These are phyloP conservation scores for Pterula multifida DNA, from an alignment of 1,284 basidiomycete genomes.

Conservation along the genomic window DNA sequence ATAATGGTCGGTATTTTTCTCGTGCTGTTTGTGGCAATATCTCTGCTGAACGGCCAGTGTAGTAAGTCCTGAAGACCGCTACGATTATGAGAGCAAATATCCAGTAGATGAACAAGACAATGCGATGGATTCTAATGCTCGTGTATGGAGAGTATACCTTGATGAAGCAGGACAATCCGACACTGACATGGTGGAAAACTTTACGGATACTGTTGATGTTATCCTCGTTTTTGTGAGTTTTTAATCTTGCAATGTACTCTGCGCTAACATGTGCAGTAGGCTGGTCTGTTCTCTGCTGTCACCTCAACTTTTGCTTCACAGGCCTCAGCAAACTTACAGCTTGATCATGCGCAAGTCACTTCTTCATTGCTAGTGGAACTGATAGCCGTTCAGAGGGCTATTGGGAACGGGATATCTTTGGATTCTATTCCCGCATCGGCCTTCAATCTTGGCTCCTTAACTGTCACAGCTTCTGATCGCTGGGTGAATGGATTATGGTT, in stretches of 20 bases:
- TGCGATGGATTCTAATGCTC: background rate
- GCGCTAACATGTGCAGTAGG: slow-evolving; percentile 6
- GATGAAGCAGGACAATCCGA: slow-evolving; percentile 4
- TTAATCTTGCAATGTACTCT: background rate
- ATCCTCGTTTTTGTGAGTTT: slow-evolving; percentile 13
- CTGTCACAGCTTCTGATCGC: slow-evolving; percentile 3
- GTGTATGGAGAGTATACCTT: background rate
- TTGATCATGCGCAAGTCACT: slow-evolving; percentile 5
- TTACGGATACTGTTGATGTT: slow-evolving; percentile 12
- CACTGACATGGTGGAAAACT: slow-evolving; percentile 10
- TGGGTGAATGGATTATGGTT: slow-evolving; percentile 14
- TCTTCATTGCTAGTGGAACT: slow-evolving; percentile 7
- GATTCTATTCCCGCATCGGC: background rate
- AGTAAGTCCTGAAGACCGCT: too few relatives aligned
- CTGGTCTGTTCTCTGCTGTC: slow-evolving; percentile 14
- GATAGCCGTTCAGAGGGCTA: background rate
- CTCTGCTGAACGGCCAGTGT: too few relatives aligned
- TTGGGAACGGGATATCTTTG: slow-evolving; percentile 2
- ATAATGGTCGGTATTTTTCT: too few relatives aligned
- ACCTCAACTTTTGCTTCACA: slow-evolving; percentile 13
- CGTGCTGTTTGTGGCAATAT: too few relatives aligned
- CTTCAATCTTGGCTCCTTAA: slow-evolving; percentile 1
- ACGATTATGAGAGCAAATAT: too few relatives aligned
- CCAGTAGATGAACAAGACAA: too few relatives aligned
- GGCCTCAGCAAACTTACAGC: slow-evolving; percentile 12